These are phyloP conservation scores for Xylaria sp. DNA, from an alignment of 2,329 filamentous ascomycete genomes.

Conservation along the genomic window DNA sequence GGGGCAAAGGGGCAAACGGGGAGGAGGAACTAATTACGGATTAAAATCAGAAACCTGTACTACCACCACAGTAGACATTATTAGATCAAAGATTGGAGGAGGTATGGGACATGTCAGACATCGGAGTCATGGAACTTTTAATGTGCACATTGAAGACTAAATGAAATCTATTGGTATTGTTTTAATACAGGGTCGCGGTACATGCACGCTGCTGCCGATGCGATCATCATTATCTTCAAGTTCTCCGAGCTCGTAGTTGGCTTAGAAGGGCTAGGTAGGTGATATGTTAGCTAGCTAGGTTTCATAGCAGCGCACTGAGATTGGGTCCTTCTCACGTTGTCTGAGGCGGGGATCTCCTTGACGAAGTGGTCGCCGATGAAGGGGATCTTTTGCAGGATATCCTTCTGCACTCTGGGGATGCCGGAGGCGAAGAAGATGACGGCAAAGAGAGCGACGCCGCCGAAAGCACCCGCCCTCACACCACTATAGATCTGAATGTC, in stretches of 20 bases:
- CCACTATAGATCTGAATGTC: conserved; percentile 55
- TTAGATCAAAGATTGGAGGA: conserved; percentile 25
- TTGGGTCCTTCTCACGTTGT: conserved; percentile 65
- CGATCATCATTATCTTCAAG: conserved; percentile 34
- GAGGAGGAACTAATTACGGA: not conserved
- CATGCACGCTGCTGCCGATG: conserved; percentile 43
- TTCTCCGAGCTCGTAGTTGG: conserved; percentile 16
- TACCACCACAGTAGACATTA: conserved; percentile 28
- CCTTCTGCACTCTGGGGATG: conserved; percentile 68
- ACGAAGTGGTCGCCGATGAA: conserved; percentile 63
- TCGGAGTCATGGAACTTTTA: conserved; percentile 18
- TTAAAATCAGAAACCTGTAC: conserved; percentile 23
- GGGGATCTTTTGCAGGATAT: conserved; percentile 71
- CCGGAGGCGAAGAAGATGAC: conserved; percentile 71
- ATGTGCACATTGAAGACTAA: conserved; percentile 30
- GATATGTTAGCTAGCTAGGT: conserved; percentile 27
- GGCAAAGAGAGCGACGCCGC: conserved; percentile 67
- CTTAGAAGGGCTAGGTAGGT: conserved; percentile 47
- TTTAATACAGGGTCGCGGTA: conserved; percentile 46
- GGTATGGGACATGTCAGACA: conserved; percentile 13
- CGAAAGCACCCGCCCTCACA: conserved; percentile 64
- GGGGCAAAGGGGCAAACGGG: not conserved
- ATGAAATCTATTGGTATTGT: conserved; percentile 47
- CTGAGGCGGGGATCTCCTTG: conserved; percentile 67
- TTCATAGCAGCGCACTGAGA: not conserved